Conservation (phyloP, 352 stramenopile genomes). For the Peronospora destructor region DNA sequence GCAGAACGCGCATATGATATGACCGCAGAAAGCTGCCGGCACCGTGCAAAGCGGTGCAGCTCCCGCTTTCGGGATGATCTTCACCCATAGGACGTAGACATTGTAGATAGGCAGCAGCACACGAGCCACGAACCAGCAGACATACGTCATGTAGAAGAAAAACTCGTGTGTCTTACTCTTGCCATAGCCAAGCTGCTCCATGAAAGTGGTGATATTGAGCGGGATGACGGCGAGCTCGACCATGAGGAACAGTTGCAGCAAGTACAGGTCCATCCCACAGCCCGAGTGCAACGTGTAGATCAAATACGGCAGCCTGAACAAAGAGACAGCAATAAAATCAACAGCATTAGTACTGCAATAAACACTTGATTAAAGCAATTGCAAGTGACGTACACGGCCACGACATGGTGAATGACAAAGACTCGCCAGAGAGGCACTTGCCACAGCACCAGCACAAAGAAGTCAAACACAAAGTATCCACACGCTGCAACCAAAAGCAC, state of each 20-base stretch:
- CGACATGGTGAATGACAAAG: slow-evolving; percentile 75
- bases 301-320: slow-evolving; percentile 58
- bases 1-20: slow-evolving; percentile 77
- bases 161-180: slow-evolving; percentile 48
- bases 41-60: slow-evolving; percentile 50
- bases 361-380: neutral
- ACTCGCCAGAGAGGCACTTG: slow-evolving; percentile 71
- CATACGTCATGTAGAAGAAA: slow-evolving; percentile 73
- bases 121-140: slow-evolving; percentile 68
- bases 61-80: slow-evolving; percentile 46
- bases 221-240: slow-evolving; percentile 80
- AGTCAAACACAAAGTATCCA: slow-evolving; percentile 80
- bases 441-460: slow-evolving; percentile 64
- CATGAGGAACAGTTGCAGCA: slow-evolving; percentile 75
- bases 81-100: slow-evolving; percentile 72
- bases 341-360: neutral
- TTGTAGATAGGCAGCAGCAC: slow-evolving; percentile 75
- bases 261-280: slow-evolving; percentile 69
- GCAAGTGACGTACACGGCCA: slow-evolving; percentile 53
- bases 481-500: slow-evolving; percentile 30
- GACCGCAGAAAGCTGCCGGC: slow-evolving; percentile 60
- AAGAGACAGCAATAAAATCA: neutral
- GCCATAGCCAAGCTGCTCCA: slow-evolving; percentile 71
- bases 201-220: slow-evolving; percentile 74
- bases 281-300: slow-evolving; percentile 77